A percentile compares a stretch with the other conserved stretches of the same genome.
phyloP scores from a whole-genome alignment of 2,329 filamentous ascomycete genomes.

The Arthrobotrys sinensis region DNA sequence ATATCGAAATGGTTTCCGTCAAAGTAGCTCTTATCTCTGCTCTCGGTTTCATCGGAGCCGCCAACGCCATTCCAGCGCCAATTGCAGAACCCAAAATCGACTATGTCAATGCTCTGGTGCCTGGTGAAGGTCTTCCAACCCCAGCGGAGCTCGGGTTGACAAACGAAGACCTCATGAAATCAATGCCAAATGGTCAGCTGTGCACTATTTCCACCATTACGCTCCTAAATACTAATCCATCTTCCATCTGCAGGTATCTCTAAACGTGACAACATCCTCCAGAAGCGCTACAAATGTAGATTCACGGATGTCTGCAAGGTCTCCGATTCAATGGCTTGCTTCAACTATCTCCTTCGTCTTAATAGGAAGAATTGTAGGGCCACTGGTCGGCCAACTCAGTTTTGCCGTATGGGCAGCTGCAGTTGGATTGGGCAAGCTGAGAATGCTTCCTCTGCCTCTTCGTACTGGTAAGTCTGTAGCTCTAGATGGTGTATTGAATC shows the following conservation, averaged over 20 bases:
- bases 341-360: conserved; percentile 39
- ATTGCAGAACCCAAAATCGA: conserved; percentile 11
- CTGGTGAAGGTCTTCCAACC: conserved; percentile 26
- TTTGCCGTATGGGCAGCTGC: conserved; percentile 14
- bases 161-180: conserved; percentile 29
- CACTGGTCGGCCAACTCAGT: neutral
- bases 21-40: conserved; percentile 17
- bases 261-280: conserved; percentile 16
- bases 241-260: neutral
- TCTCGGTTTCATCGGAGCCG: conserved; percentile 13
- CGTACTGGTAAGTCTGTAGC: conserved; percentile 20
- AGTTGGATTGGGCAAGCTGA: conserved; percentile 39
- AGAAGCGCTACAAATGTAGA: conserved; percentile 11
- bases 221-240: neutral
- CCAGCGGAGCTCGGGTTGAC: conserved; percentile 23
- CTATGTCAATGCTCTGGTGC: conserved; percentile 21
- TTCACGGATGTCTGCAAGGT: conserved; percentile 4
- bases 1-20: conserved; percentile 25
- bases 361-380: conserved; percentile 5
- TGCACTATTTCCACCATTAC: neutral
- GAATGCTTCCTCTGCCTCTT: neutral
- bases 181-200: conserved; percentile 26
- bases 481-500: neutral
- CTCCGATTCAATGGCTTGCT: conserved; percentile 11
- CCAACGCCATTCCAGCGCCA: conserved; percentile 6